A percentile compares a stretch with the other conserved stretches of the same genome.
Evolutionary conservation across 139 green algal species (phyloP).

Genomic region (Bryopsis sp.): DNA sequence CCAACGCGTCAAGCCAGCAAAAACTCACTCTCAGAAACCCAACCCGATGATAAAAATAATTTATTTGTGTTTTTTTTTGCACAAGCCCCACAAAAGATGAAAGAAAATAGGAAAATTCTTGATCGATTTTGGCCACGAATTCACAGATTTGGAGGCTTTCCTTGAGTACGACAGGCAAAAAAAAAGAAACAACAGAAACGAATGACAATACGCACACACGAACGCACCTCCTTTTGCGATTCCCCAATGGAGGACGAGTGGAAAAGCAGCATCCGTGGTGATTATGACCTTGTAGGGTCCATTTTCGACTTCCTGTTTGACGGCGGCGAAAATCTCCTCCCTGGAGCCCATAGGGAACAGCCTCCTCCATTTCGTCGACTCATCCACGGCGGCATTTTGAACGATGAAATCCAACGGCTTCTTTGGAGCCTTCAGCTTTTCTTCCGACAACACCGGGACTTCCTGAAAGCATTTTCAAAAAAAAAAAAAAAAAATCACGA

Average conservation of each 20-base stretch:
- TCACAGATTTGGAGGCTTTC: no score
- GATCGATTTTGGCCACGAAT: no score
- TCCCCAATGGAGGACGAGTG: conserved; percentile 81
- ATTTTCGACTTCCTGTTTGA: conserved; percentile 32
- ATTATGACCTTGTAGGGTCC: conserved; percentile 37
- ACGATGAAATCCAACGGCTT: conserved; percentile 55
- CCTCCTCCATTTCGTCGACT: conserved; percentile 29
- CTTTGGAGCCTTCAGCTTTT: conserved; percentile 19
- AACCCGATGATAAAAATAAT: no score
- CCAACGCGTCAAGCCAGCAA: no score
- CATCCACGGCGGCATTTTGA: conserved; percentile 42
- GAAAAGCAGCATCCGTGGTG: conserved; percentile 52
- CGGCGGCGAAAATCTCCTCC: conserved; percentile 63
- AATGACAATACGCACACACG: conserved; percentile 4
- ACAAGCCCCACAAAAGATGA: no score
- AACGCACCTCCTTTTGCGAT: conserved; percentile 31
- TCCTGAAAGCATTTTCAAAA: no score
- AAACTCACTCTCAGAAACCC: no score
- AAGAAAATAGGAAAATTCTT: no score
- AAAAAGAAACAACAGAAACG: background rate
- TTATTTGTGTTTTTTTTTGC: no score
- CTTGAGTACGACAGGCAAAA: no score
- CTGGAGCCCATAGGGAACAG: conserved; percentile 48
- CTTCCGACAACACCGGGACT: conserved; percentile 8
- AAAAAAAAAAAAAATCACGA: no score